phyloP scores from a whole-genome alignment of 495 filamentous ascomycete species.

The Lasiosphaeris hirsuta region DNA sequence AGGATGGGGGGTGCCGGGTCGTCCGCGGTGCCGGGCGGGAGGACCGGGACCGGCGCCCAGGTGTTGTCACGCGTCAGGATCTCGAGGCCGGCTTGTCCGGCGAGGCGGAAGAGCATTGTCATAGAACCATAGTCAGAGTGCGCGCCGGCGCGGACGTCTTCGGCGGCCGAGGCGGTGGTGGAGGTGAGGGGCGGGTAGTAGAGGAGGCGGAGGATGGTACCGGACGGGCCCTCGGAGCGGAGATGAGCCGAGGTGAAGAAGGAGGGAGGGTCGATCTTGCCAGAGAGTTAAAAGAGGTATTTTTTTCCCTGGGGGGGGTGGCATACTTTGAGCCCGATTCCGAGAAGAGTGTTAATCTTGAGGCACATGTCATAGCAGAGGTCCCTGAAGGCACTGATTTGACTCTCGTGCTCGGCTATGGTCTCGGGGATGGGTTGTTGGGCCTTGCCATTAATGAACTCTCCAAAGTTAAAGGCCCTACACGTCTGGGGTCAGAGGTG shows the following conservation, averaged over 20 bases:
- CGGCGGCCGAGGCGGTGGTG: constrained; percentile 58
- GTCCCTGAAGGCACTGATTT: constrained; percentile 61
- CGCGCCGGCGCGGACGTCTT: constrained; percentile 74
- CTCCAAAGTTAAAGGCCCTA: constrained; percentile 90
- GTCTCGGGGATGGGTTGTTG: constrained; percentile 74
- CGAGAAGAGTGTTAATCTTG: constrained; percentile 70
- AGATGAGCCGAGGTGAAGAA: constrained; percentile 79
- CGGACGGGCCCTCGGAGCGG: constrained; percentile 54
- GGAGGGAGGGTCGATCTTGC: constrained; percentile 29
- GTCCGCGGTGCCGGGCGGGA: constrained; percentile 47
- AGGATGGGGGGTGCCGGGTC: constrained; percentile 71
- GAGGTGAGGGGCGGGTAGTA: constrained; percentile 70
- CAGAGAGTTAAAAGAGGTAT: not conserved
- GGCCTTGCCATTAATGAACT: constrained; percentile 66
- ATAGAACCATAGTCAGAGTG: constrained; percentile 91
- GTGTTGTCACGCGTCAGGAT: constrained; percentile 58
- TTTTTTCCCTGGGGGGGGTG: not conserved
- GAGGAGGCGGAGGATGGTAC: constrained; percentile 77
- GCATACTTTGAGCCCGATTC: constrained; percentile 63
- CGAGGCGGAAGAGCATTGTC: constrained; percentile 82
- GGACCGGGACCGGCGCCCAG: constrained; percentile 64
- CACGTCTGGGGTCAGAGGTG: not conserved
- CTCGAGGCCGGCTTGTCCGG: constrained; percentile 81
- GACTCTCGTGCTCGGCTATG: constrained; percentile 56
- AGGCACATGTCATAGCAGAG: constrained; percentile 71